Percentiles rank a stretch among this genome's conserved stretches.
These are phyloP conservation scores for Xylaria sp. DNA, from an alignment of 2,329 filamentous ascomycete species.

Conservation along the genomic window DNA sequence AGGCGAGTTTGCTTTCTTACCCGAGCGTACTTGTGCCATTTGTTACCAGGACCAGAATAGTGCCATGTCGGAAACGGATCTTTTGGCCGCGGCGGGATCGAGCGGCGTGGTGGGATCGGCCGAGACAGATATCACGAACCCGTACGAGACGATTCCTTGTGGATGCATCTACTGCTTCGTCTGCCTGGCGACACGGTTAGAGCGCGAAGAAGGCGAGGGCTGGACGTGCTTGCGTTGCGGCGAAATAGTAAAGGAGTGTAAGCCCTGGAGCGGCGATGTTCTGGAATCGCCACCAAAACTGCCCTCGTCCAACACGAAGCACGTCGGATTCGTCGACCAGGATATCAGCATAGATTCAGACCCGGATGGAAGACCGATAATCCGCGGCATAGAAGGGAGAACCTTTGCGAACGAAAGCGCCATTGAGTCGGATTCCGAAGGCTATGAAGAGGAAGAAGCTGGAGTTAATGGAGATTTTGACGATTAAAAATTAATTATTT, in stretches of 20 bases:
- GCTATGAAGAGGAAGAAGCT: slow-evolving; percentile 32
- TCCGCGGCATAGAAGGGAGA: slow-evolving; percentile 7
- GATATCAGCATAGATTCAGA: slow-evolving; percentile 26
- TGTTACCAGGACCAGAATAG: slow-evolving; percentile 93
- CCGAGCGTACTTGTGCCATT: slow-evolving; percentile 91
- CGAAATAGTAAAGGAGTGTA: slow-evolving; percentile 75
- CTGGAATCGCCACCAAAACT: slow-evolving; percentile 48
- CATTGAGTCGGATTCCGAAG: slow-evolving; percentile 30
- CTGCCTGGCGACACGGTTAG: slow-evolving; percentile 83
- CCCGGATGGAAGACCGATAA: slow-evolving; percentile 18
- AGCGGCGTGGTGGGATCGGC: slow-evolving; percentile 81
- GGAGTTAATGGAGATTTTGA: slow-evolving; percentile 28
- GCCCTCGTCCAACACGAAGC: slow-evolving; percentile 45
- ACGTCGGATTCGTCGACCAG: slow-evolving; percentile 56
- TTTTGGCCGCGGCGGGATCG: slow-evolving; percentile 63
- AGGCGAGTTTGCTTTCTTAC: slow-evolving; percentile 79
- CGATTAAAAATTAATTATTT: slow-evolving; percentile 18
- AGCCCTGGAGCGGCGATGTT: slow-evolving; percentile 88
- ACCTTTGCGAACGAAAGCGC: slow-evolving; percentile 13
- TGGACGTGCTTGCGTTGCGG: slow-evolving; percentile 90
- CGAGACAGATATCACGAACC: slow-evolving; percentile 91
- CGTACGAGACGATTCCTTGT: slow-evolving; percentile 85
- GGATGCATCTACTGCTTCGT: slow-evolving; percentile 95
- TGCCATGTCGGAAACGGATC: slow-evolving; percentile 66
- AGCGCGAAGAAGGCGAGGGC: slow-evolving; percentile 88